phyloP scores from a whole-genome alignment of 2,329 filamentous ascomycete species.

The Esteya vermicola region DNA sequence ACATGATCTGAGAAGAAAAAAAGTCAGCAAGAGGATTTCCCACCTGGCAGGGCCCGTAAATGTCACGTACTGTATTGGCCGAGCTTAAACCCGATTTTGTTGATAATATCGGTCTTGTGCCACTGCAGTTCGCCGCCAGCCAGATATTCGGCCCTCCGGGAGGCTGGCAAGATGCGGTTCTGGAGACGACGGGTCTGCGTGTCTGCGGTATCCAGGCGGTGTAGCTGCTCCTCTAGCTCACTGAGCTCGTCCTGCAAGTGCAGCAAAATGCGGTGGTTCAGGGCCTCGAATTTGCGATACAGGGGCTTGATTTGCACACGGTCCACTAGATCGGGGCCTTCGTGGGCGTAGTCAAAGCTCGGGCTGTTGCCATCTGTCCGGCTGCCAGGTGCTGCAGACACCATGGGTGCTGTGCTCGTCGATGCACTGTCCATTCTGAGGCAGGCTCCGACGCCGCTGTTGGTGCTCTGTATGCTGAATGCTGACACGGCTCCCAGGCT shows the following conservation, averaged over 20 bases:
- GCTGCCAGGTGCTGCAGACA: no score
- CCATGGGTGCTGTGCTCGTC: no score
- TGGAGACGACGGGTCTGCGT: conserved; percentile 29
- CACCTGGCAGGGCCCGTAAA: background rate
- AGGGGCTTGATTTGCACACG: conserved; percentile 36
- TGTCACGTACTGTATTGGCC: conserved; percentile 49
- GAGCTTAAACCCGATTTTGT: conserved; percentile 50
- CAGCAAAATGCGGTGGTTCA: conserved; percentile 71
- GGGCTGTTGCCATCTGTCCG: no score
- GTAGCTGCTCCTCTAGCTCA: conserved; percentile 67
- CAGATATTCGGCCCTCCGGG: conserved; percentile 40
- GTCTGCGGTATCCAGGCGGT: conserved; percentile 47
- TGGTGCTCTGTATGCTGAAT: conserved; percentile 1
- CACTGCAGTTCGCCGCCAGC: conserved; percentile 42
- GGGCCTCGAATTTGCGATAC: conserved; percentile 67
- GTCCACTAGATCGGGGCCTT: background rate
- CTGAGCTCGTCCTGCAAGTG: conserved; percentile 75
- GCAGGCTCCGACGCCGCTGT: background rate
- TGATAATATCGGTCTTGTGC: conserved; percentile 45
- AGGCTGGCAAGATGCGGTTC: conserved; percentile 38
- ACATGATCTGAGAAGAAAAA: conserved; percentile 32
- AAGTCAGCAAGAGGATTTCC: background rate
- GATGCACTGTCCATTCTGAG: no score
- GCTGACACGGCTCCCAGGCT: conserved; percentile 5
- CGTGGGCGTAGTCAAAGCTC: background rate